Evolutionary conservation across 2,329 filamentous ascomycete genomes (phyloP).

Genomic region (Fusarium foetens): DNA sequence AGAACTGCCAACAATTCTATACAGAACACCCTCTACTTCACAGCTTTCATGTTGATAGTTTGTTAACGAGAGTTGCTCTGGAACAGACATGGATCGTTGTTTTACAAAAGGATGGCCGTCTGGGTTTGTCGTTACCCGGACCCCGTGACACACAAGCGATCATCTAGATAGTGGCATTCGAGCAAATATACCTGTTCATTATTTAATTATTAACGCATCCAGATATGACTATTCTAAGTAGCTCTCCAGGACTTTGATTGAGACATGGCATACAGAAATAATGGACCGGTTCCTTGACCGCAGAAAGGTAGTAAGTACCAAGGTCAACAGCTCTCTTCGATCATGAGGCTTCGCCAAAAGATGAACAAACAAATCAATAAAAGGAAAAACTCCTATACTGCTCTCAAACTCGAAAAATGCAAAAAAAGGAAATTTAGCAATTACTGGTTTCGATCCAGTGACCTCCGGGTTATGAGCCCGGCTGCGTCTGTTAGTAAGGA

Average conservation of each 20-base stretch:
- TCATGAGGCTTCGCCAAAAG: neutral
- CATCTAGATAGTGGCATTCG: neutral
- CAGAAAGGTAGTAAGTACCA: neutral
- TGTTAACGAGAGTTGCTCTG: neutral
- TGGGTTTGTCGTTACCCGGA: neutral
- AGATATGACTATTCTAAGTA: neutral
- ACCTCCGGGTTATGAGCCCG: constrained; percentile 2
- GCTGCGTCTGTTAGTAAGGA: neutral
- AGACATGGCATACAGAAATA: neutral
- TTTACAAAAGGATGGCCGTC: neutral
- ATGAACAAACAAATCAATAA: neutral
- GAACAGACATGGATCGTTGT: neutral
- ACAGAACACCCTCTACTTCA: neutral
- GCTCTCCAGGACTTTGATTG: neutral
- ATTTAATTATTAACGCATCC: neutral
- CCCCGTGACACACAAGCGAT: neutral
- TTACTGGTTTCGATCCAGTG: neutral
- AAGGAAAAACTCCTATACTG: no score
- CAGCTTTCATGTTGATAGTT: neutral
- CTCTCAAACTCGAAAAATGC: neutral
- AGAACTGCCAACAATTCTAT: neutral
- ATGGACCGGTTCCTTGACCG: neutral
- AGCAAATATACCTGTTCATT: neutral
- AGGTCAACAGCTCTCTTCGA: neutral
- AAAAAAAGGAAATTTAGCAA: neutral